phyloP scores from a whole-genome alignment of 2,329 filamentous ascomycete species.

The Aspergillus hortae region DNA sequence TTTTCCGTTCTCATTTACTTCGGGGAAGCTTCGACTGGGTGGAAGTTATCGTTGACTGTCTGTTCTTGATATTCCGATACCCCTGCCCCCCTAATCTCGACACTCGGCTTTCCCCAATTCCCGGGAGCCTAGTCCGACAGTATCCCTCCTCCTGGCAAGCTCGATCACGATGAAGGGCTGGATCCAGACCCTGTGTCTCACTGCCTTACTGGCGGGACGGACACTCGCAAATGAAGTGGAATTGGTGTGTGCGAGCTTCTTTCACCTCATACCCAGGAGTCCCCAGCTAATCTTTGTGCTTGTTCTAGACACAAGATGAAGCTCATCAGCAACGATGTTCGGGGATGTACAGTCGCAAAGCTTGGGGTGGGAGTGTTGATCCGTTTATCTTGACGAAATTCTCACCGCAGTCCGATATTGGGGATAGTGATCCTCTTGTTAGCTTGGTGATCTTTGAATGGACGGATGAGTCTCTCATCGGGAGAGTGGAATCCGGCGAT shows the following conservation, averaged over 20 bases:
- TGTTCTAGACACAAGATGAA: slow-evolving; percentile 66
- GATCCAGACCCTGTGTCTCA: slow-evolving; percentile 33
- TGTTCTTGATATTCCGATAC: neutral
- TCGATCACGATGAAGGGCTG: slow-evolving; percentile 39
- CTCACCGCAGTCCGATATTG: slow-evolving; percentile 55
- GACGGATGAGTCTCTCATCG: slow-evolving; percentile 77
- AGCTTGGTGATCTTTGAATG: slow-evolving; percentile 93
- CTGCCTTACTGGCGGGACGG: slow-evolving; percentile 34
- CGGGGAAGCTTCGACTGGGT: neutral
- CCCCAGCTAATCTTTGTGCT: slow-evolving; percentile 1
- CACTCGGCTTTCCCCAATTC: slow-evolving; percentile 7
- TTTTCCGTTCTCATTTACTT: slow-evolving; percentile 16
- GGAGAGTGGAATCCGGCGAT: slow-evolving; percentile 58
- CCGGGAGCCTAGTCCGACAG: slow-evolving; percentile 18
- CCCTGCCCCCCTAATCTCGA: neutral
- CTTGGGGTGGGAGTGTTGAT: slow-evolving; percentile 83
- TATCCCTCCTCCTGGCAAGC: slow-evolving; percentile 12
- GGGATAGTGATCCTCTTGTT: slow-evolving; percentile 67
- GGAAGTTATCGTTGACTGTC: neutral
- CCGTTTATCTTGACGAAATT: slow-evolving; percentile 89
- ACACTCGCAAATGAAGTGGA: slow-evolving; percentile 45
- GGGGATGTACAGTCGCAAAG: slow-evolving; percentile 89
- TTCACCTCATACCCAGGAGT: neutral
- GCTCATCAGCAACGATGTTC: slow-evolving; percentile 77
- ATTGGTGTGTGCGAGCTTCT: slow-evolving; percentile 32